phyloP scores from a whole-genome alignment of 768 basidiomycete species.

The Hirschioporus abietinus region DNA sequence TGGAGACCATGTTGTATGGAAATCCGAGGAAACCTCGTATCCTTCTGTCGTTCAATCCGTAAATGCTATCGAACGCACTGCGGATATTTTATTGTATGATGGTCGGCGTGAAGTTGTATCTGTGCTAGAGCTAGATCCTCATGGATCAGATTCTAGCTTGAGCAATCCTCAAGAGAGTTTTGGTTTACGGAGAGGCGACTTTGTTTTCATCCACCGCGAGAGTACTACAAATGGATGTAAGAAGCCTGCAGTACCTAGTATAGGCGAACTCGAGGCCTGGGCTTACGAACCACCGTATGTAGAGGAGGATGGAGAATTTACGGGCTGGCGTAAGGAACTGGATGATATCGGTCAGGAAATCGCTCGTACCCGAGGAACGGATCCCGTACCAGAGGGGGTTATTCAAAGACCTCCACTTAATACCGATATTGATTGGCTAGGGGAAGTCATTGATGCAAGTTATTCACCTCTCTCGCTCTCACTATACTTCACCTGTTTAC shows the following conservation, averaged over 20 bases:
- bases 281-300: slow-evolving; percentile 54
- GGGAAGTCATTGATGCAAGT: slow-evolving; percentile 75
- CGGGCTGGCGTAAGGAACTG: slow-evolving; percentile 72
- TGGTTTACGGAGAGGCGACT: slow-evolving; percentile 80
- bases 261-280: slow-evolving; percentile 83
- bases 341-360: slow-evolving; percentile 56
- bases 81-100: slow-evolving; percentile 55
- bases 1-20: slow-evolving; percentile 86
- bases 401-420: slow-evolving; percentile 37
- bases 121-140: slow-evolving; percentile 83
- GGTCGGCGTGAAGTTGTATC: slow-evolving; percentile 61
- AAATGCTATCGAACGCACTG: slow-evolving; percentile 65
- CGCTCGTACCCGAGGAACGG: slow-evolving; percentile 40
- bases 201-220: slow-evolving; percentile 71
- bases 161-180: slow-evolving; percentile 50
- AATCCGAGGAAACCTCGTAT: slow-evolving; percentile 60
- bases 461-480: slow-evolving; percentile 5
- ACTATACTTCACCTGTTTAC: slow-evolving; percentile 2
- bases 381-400: slow-evolving; percentile 31
- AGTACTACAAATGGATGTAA: slow-evolving; percentile 69
- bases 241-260: slow-evolving; percentile 67
- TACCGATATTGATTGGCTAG: slow-evolving; percentile 69
- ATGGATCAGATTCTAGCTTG: slow-evolving; percentile 55
- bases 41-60: slow-evolving; percentile 77
- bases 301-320: slow-evolving; percentile 42